A percentile compares a stretch with the other conserved stretches of the same genome.
These are phyloP conservation scores for Aspergillus panamensis DNA, from an alignment of 495 filamentous ascomycete species.

Conservation along the genomic window DNA sequence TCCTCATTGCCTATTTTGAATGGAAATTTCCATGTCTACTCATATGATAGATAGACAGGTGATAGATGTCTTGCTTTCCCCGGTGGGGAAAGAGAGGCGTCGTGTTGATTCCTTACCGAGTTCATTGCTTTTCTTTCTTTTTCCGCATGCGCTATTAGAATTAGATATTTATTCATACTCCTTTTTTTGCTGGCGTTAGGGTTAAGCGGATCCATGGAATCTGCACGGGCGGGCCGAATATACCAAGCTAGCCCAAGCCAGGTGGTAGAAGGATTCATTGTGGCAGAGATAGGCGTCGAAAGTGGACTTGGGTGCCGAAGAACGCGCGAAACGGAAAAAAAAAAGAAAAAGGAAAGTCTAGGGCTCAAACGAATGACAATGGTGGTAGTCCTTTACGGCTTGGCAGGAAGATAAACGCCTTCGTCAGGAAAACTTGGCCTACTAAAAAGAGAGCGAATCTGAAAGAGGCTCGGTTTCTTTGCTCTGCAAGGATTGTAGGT, in stretches of 20 bases:
- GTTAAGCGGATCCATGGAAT: background rate
- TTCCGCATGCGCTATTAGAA: background rate
- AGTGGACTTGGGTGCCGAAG: background rate
- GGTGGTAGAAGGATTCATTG: background rate
- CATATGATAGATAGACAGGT: slow-evolving; percentile 10
- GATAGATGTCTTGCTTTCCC: slow-evolving; percentile 3
- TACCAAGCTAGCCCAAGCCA: background rate
- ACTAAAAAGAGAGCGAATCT: background rate
- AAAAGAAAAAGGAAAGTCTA: background rate
- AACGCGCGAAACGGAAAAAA: background rate
- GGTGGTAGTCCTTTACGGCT: background rate
- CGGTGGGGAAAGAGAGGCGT: background rate
- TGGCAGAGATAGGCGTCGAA: background rate
- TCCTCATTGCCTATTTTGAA: background rate
- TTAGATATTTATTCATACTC: background rate
- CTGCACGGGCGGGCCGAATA: background rate
- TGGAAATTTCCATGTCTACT: background rate
- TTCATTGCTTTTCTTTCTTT: background rate
- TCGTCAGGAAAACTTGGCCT: background rate
- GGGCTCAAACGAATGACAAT: background rate
- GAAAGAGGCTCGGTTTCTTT: background rate
- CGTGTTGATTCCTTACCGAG: background rate
- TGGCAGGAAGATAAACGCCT: background rate
- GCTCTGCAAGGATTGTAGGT: background rate
- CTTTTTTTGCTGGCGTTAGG: background rate